Evolutionary conservation across 805 yeast species (phyloP).

Genomic region (Hanseniaspora lachancei): DNA sequence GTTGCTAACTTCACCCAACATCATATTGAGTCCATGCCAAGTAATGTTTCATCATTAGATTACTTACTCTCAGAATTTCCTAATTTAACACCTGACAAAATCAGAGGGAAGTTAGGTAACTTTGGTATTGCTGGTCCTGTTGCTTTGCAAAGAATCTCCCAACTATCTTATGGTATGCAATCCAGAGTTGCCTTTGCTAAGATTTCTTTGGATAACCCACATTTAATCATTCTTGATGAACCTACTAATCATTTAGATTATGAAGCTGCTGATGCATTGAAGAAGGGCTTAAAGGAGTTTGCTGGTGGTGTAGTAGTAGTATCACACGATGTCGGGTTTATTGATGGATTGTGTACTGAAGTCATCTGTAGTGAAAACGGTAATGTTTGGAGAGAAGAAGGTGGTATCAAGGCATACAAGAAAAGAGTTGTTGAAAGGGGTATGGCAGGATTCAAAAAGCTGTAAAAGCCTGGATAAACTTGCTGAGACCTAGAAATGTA

Average conservation of each 20-base stretch:
- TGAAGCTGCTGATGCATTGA: constrained; percentile 89
- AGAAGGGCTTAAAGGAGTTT: constrained; percentile 75
- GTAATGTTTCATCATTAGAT: constrained; percentile 69
- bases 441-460: constrained; percentile 7
- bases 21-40: constrained; percentile 95
- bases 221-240: constrained; percentile 84
- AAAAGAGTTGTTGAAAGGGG: constrained; percentile 63
- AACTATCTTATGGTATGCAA: constrained; percentile 94
- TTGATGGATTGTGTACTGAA: constrained; percentile 77
- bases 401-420: constrained; percentile 79
- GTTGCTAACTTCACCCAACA: constrained; percentile 97
- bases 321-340: constrained; percentile 89
- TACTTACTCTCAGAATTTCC: constrained; percentile 89
- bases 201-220: constrained; percentile 78
- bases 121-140: constrained; percentile 93
- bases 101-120: constrained; percentile 89
- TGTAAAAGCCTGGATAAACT: no score
- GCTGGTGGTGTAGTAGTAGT: constrained; percentile 97
- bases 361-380: constrained; percentile 92
- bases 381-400: constrained; percentile 61
- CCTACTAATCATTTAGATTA: constrained; percentile 98
- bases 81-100: constrained; percentile 91
- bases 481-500: no score
- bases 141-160: constrained; percentile 79
- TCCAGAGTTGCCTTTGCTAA: constrained; percentile 98